phyloP scores from a whole-genome alignment of 345 rosid species.

The Melaleuca alternifolia region DNA sequence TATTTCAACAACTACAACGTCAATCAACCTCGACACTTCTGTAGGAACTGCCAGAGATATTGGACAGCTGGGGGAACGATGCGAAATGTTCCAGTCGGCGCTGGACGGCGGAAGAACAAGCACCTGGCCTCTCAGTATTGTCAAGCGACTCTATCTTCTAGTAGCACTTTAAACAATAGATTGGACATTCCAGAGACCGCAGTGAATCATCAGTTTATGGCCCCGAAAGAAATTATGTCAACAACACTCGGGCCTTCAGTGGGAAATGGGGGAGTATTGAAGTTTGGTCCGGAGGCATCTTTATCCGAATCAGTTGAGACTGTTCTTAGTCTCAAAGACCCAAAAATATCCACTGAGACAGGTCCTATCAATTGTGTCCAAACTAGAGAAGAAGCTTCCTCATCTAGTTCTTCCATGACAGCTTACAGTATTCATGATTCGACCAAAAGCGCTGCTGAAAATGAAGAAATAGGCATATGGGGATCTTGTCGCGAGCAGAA shows the following conservation, averaged over 20 bases:
- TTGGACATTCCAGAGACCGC: constrained; percentile 26
- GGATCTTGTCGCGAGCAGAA: constrained; percentile 12
- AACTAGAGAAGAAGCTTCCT: constrained; percentile 26
- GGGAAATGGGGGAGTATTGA: constrained; percentile 36
- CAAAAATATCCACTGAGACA: constrained; percentile 15
- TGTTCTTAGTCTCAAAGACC: constrained; percentile 41
- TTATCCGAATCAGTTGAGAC: constrained; percentile 49
- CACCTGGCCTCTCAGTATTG: constrained; percentile 56
- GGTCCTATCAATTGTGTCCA: constrained; percentile 15
- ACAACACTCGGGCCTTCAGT: constrained; percentile 16
- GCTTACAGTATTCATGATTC: constrained; percentile 12
- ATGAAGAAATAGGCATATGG: constrained; percentile 14
- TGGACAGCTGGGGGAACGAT: constrained; percentile 87
- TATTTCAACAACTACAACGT: constrained; percentile 76
- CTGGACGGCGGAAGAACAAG: constrained; percentile 68
- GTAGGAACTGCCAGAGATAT: constrained; percentile 80
- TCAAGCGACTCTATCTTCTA: constrained; percentile 39
- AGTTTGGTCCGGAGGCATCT: constrained; percentile 51
- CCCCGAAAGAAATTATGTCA: constrained; percentile 18
- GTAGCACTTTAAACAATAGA: constrained; percentile 25
- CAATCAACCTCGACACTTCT: constrained; percentile 76
- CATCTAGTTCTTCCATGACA: constrained; percentile 23
- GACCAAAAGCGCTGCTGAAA: constrained; percentile 9
- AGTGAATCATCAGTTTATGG: constrained; percentile 17
- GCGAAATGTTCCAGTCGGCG: constrained; percentile 75